Evolutionary conservation across 2,329 filamentous ascomycete genomes (phyloP).

Genomic region (Ophiostoma populinum): DNA sequence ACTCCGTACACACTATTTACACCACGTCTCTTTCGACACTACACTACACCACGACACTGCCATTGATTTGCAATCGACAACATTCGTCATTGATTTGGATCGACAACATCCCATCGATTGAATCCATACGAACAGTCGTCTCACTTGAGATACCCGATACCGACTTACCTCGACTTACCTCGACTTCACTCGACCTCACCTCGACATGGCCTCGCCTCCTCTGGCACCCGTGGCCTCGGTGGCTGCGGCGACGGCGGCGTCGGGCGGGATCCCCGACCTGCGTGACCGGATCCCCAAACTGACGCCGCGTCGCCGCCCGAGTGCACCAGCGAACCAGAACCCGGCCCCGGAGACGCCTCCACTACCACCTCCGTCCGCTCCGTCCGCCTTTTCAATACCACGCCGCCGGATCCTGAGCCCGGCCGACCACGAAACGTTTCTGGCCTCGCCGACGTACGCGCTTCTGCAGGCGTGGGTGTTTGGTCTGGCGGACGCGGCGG

Average conservation of each 20-base stretch:
- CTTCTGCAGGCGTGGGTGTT: conserved; percentile 78
- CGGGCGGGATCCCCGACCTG: conserved; percentile 25
- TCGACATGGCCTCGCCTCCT: background rate
- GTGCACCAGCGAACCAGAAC: conserved; percentile 31
- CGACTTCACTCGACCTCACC: background rate
- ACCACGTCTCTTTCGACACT: no score
- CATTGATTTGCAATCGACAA: no score
- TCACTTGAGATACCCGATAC: no score
- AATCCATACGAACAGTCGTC: no score
- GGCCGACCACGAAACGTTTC: conserved; percentile 66
- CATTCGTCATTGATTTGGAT: no score
- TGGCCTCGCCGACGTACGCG: conserved; percentile 55
- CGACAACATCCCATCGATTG: no score
- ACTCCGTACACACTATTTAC: no score
- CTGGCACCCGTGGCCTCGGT: no score
- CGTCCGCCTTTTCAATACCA: conserved; percentile 47
- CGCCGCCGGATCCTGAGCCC: conserved; percentile 65
- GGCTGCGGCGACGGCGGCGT: conserved; percentile 1
- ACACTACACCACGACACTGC: no score
- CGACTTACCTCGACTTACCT: no score
- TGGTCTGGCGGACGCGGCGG: conserved; percentile 64
- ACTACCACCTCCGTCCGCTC: conserved; percentile 49
- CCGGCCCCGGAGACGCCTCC: conserved; percentile 61
- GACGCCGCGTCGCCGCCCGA: conserved; percentile 42
- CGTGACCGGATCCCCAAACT: conserved; percentile 48